Evolutionary conservation across 257 asterid species (phyloP).

Genomic region (Primulina eburnea): DNA sequence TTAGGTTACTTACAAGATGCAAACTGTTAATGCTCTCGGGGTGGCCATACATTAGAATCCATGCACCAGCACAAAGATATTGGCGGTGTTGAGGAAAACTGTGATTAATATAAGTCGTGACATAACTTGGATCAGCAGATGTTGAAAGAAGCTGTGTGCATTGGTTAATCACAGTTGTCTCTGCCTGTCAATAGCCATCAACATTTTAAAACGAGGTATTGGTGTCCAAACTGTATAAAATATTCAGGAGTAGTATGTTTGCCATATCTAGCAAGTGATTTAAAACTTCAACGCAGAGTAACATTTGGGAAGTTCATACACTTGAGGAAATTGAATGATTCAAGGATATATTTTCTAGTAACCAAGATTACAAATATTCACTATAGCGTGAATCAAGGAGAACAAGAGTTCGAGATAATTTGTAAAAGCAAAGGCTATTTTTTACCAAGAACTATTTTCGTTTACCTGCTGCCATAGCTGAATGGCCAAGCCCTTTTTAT

Average conservation of each 20-base stretch:
- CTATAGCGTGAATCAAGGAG: not conserved
- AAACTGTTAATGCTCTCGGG: slow-evolving; percentile 86
- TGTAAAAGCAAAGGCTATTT: not conserved
- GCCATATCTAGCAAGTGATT: not conserved
- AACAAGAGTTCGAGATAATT: not conserved
- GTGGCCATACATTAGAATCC: slow-evolving; percentile 90
- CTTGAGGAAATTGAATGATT: not conserved
- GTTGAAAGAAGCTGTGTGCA: slow-evolving; percentile 91
- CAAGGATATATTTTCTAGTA: not conserved
- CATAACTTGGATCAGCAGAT: slow-evolving; percentile 82
- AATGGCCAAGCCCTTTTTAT: slow-evolving; percentile 80
- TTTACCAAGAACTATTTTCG: not conserved
- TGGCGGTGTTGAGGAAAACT: slow-evolving; percentile 87
- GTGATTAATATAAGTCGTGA: slow-evolving; percentile 72
- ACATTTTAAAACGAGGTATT: slow-evolving; percentile 15
- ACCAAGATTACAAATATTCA: not conserved
- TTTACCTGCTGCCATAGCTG: slow-evolving; percentile 95
- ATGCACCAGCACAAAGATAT: slow-evolving; percentile 95
- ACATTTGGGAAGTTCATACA: not conserved
- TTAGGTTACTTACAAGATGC: slow-evolving; percentile 68
- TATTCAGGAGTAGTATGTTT: slow-evolving; percentile 1
- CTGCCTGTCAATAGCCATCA: slow-evolving; percentile 60
- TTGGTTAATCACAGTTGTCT: slow-evolving; percentile 81
- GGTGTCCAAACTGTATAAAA: not conserved
- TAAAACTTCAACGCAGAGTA: not conserved